phyloP scores from a whole-genome alignment of 305 asterid species.

The Fraxinus sp. region DNA sequence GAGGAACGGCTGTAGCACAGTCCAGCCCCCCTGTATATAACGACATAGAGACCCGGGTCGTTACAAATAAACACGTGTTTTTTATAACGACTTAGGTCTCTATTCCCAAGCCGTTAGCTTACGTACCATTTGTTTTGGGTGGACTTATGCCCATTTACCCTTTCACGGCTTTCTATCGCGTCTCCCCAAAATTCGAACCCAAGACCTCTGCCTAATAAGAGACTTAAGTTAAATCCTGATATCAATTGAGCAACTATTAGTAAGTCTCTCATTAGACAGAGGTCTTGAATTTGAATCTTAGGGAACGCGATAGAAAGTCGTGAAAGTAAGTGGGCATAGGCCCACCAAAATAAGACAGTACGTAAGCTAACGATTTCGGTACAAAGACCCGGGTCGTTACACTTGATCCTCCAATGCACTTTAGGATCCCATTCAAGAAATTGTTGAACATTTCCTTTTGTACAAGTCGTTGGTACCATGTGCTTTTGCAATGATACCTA shows the following conservation, averaged over 20 bases:
- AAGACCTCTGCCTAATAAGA: background rate
- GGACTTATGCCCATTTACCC: background rate
- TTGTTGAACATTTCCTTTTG: background rate
- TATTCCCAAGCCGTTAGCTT: background rate
- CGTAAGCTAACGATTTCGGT: too few species aligned
- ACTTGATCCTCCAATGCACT: background rate
- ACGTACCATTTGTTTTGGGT: background rate
- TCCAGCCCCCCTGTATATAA: background rate
- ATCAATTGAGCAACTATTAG: too few species aligned
- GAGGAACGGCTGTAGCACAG: background rate
- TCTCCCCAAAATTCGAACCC: background rate
- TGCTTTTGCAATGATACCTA: constrained; percentile 2
- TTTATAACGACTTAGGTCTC: background rate
- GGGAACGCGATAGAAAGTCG: too few species aligned
- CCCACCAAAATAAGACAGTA: too few species aligned
- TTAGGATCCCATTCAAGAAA: background rate
- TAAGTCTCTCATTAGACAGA: too few species aligned
- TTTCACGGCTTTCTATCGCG: background rate
- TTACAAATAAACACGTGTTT: too few species aligned
- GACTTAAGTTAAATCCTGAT: background rate
- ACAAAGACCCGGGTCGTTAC: too few species aligned
- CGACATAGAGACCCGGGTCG: background rate
- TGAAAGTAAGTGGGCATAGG: too few species aligned
- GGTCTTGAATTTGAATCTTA: too few species aligned
- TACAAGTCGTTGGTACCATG: background rate